Evolutionary conservation across 495 filamentous ascomycete species (phyloP), one percentile per base, ranked within the genome.

Genomic region (Penicillium angulare): DNA sequence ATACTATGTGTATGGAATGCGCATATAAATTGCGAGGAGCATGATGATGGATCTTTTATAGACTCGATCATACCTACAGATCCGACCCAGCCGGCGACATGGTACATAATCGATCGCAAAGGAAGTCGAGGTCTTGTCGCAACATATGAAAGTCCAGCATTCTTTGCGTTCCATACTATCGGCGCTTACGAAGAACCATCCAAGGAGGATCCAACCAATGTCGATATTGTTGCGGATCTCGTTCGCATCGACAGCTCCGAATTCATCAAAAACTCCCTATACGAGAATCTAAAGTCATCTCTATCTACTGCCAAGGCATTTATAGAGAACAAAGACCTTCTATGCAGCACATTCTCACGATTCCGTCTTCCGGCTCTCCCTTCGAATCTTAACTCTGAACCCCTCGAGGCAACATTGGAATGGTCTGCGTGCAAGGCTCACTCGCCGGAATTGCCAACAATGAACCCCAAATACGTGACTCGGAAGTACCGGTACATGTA

Each of bases 141-240:
- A 5, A 75, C 65, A 15, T 86, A 80, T 58, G 77, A 85, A 23
- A 81, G 73, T 20, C 69, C 73, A 0, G 75, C 84, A 0, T 84
- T 85, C 47, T 92, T 89, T 71, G 81, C 77, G 65, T 92, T 92
- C 67, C 87, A 92, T 68, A 79, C 83, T 5, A 72, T 88, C 57
- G 92, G 92, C 56, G 79, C 87, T 0, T 91, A 82, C 67, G 83
- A 89, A 52, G 81, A 87, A 47, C 51, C 64, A 0, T 69, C 70
- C 0, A 22, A 61, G 3, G 60, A 59, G 4, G 67, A 76, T 17
- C 43, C 65, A 1, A 55, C 57, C 17, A 64, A 73, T 24, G 67
- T 61, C 5, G 72, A 83, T 48, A 75, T 89, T 12, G 64, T 84
- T 17, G 78, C 78, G 44, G 86, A 89, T 38, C 52, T 84, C 1